A percentile compares a stretch with the other conserved stretches of the same genome.
Conservation (phyloP, 23 red algal species). For the Gracilariopsis chorda region DNA sequence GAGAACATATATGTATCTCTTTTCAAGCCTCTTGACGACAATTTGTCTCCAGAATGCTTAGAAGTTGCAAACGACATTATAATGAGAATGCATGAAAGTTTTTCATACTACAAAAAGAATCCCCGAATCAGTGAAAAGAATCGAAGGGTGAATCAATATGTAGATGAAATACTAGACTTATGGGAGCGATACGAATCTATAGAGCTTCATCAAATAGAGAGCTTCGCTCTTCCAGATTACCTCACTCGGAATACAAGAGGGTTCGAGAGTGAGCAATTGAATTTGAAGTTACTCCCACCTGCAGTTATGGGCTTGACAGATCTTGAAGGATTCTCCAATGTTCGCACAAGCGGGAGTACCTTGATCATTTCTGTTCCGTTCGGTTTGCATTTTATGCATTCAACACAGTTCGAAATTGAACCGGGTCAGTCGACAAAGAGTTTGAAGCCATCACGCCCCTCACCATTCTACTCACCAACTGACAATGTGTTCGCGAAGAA, state of each 20-base stretch:
- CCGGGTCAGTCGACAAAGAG: not conserved
- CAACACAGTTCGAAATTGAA: not conserved
- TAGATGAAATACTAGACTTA: not conserved
- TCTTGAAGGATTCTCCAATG: not conserved
- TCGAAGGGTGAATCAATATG: not conserved
- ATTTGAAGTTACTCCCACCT: not conserved
- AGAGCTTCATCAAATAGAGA: not conserved
- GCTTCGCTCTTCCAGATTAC: not conserved
- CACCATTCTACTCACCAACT: not conserved
- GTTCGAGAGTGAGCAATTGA: not conserved
- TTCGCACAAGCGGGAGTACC: not conserved
- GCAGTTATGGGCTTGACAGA: not conserved
- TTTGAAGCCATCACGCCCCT: too few species aligned
- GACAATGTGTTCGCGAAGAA: too few species aligned
- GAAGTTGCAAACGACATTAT: slow-evolving; percentile 44
- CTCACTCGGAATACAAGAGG: not conserved
- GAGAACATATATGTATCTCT: slow-evolving; percentile 17
- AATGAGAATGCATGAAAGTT: slow-evolving; percentile 12
- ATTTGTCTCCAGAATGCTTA: slow-evolving; percentile 28
- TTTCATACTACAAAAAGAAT: not conserved
- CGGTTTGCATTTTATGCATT: not conserved
- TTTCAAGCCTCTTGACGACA: not conserved
- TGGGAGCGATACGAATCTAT: not conserved
- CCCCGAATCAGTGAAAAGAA: not conserved
- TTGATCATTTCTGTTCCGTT: not conserved